Conservation (phyloP, 805 yeast species). For the Ogataea polymorpha region DNA sequence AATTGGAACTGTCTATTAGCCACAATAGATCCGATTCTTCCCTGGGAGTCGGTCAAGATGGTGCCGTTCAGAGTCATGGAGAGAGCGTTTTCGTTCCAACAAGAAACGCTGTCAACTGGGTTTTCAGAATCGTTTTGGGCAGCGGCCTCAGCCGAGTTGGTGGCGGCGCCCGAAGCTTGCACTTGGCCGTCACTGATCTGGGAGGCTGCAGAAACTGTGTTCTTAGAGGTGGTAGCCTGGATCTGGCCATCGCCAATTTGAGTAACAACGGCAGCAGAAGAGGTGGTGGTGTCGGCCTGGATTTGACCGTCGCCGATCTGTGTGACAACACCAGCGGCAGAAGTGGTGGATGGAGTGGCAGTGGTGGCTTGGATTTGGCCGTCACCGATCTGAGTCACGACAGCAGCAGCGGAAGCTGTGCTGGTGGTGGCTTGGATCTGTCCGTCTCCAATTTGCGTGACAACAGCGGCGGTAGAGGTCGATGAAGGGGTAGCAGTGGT, state of each 20-base stretch:
- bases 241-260: slow-evolving; percentile 28
- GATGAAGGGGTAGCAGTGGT: slow-evolving; percentile 30
- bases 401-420: slow-evolving; percentile 27
- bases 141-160: slow-evolving; percentile 21
- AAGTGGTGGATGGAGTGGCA: slow-evolving; percentile 28
- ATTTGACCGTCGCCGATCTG: slow-evolving; percentile 54
- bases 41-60: slow-evolving; percentile 42
- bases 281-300: slow-evolving; percentile 35
- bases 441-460: slow-evolving; percentile 26
- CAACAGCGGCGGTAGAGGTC: slow-evolving; percentile 33
- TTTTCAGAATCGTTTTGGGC: slow-evolving; percentile 33
- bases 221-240: slow-evolving; percentile 28
- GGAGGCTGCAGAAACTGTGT: slow-evolving; percentile 29
- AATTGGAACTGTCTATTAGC: slow-evolving; percentile 65
- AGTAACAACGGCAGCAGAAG: slow-evolving; percentile 33
- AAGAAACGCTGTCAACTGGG: slow-evolving; percentile 32
- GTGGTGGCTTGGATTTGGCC: slow-evolving; percentile 49
- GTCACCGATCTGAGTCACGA: slow-evolving; percentile 40
- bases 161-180: slow-evolving; percentile 25
- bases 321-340: slow-evolving; percentile 37
- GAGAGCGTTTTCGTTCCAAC: slow-evolving; percentile 38
- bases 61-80: slow-evolving; percentile 42
- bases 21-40: slow-evolving; percentile 58
- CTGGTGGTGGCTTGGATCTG: slow-evolving; percentile 30
- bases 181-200: slow-evolving; percentile 28